Evolutionary conservation across 2,329 filamentous ascomycete genomes (phyloP).

Genomic region (Monilinia aucupariae): DNA sequence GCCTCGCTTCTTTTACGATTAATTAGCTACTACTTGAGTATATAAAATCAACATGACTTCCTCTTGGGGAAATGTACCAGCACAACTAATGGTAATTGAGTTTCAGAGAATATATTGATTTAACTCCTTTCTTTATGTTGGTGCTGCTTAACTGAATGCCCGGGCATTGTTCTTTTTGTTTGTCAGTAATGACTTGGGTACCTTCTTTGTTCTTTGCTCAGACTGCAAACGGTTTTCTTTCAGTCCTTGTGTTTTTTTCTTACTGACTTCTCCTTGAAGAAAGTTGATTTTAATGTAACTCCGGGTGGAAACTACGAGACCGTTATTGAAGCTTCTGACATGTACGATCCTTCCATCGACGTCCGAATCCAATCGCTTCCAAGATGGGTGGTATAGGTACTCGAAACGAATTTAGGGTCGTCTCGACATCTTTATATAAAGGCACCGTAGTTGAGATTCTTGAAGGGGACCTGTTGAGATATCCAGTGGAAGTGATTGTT

Average conservation of each 20-base stretch:
- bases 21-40: not conserved
- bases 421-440: not conserved
- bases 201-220: not conserved
- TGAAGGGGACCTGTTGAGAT: not conserved
- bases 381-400: not conserved
- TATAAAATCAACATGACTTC: not conserved
- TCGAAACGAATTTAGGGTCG: not conserved
- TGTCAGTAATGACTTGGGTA: not conserved
- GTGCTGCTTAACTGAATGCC: not conserved
- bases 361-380: not conserved
- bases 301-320: not conserved
- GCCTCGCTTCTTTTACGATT: not conserved
- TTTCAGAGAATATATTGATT: not conserved
- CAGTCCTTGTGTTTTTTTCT: not conserved
- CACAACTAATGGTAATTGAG: not conserved
- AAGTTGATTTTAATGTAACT: not conserved
- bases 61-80: not conserved
- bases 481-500: constrained; percentile 9
- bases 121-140: not conserved
- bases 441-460: constrained; percentile 3
- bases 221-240: constrained; percentile 9
- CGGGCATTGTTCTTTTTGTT: not conserved
- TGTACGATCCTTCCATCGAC: not conserved
- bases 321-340: not conserved
- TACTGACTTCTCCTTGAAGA: not conserved